Evolutionary conservation across 352 stramenopile genomes (phyloP), one percentile per base, ranked within the genome.

Genomic region (Globisporangium megalacanthum): DNA sequence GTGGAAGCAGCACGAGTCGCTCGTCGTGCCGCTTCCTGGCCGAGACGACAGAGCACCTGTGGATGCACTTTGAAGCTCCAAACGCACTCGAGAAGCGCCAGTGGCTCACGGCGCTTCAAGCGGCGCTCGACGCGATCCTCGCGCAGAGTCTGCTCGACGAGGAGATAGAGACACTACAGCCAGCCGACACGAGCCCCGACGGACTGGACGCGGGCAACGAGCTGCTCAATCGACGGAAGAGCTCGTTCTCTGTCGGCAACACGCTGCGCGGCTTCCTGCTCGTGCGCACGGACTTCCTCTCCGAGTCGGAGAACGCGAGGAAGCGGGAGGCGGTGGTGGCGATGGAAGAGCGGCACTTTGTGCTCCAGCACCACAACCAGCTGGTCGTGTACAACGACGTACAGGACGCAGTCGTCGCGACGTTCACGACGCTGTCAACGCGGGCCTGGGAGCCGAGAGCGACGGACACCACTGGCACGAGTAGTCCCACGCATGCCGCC

Each of bases 21-120:
- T 49, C n/a, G 57, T 66, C 48, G 13, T 49, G 44, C 0, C 62
- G 75, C 2, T 86, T 88, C 44, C 65, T 69, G 31, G 64, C 86
- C 10, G 77, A 88, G 52, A 86, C 77, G 6, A 77, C 61, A 19
- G 70, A 83, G 9, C 73, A 83, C 36, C 61, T 61, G 29, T 83
- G 70, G 66, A 36, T 88, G 14, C 69, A 73, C 35, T 77, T 88
- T 8, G 59, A 81, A 47, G 65, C 76, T 1, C 22, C 52, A 1
- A 73, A 73, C 25, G 52, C 58, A 0, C 56, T 73, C 19, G 69
- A 83, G 37, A 77, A 81, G 48, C 58, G 53, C 0, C 36, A 78
- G 15, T 88, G 77, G 77, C n/a, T 83, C 19, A 64, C 84, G 31
- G 63, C 81, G 13, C 25, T 88, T 1, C 75, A 83, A 22, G 69